Evolutionary conservation across 495 filamentous ascomycete genomes (phyloP), one percentile per base, ranked within the genome.

Genomic region (Tuber calosporum): DNA sequence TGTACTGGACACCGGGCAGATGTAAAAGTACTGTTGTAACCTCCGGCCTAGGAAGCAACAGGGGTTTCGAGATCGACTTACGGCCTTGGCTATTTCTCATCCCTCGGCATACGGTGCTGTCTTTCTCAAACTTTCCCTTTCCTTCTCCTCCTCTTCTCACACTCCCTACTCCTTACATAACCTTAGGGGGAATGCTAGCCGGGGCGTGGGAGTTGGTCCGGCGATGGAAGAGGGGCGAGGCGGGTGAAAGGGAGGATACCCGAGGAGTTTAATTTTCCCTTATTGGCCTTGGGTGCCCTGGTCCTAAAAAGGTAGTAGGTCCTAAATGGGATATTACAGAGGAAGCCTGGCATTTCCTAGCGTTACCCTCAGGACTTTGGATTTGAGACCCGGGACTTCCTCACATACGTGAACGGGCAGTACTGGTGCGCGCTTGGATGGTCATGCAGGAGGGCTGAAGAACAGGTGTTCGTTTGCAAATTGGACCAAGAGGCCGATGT

Each of bases 371-470:
- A 62, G 53, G 53, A 58, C 48, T 58, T 58, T 4, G 48, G 48
- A 58, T 26, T 58, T 0, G 48, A 58, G 48, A 58, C 22, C 26
- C 48, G 48, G 72, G 74, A 68, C 76, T 78, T 74, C 70, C 72
- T 69, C 62, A 72, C 78, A 73, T 80, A 80, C 79, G 79, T 80
- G 79, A 80, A 80, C 79, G 74, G 72, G 69, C 69, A 67, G 76
- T 78, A 80, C 79, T 80, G 74, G 79, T 80, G 41, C 75, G 76
- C 76, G 76, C 76, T 79, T 74, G 73, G 74, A 74, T 22, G 34
- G 40, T 68, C 78, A 80, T 80, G 79, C 79, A 80, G 78, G 78
- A 80, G 75, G 78, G 79, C 79, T 80, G 79, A 77, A 70, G 76
- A 66, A 78, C 76, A 78, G 78, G 78, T 80, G 79, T 77, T 75